Evolutionary conservation across 805 yeast genomes (phyloP).

Genomic region (Hermanozyma aechmeae): DNA sequence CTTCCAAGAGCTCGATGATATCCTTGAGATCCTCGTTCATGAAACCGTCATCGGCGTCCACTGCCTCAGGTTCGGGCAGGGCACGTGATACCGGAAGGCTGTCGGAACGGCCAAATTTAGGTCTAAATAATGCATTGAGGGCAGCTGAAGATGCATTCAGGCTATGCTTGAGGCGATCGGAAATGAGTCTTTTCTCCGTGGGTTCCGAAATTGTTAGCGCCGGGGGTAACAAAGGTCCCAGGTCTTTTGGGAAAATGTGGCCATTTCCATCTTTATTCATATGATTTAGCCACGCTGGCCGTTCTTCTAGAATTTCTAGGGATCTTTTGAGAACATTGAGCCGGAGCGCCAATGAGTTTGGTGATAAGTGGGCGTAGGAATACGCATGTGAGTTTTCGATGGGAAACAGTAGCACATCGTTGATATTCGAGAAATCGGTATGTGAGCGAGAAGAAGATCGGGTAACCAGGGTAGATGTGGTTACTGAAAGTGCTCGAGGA

Average conservation of each 20-base stretch:
- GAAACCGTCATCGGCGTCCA: slow-evolving; percentile 7
- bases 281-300: slow-evolving; percentile 40
- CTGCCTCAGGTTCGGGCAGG: neutral
- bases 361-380: slow-evolving; percentile 75
- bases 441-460: too few relatives aligned
- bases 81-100: slow-evolving; percentile 18
- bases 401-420: slow-evolving; percentile 53
- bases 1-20: slow-evolving; percentile 39
- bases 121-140: slow-evolving; percentile 34
- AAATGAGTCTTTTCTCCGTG: too few relatives aligned
- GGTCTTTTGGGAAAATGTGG: too few relatives aligned
- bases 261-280: slow-evolving; percentile 4
- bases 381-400: slow-evolving; percentile 77
- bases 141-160: slow-evolving; percentile 38
- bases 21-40: slow-evolving; percentile 37
- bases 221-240: too few relatives aligned
- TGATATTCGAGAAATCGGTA: neutral
- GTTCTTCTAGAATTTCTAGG: slow-evolving; percentile 58
- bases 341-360: slow-evolving; percentile 69
- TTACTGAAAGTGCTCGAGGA: too few relatives aligned
- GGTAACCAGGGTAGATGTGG: neutral
- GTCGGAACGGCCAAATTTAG: slow-evolving; percentile 26
- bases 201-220: too few relatives aligned
- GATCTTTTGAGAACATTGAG: slow-evolving; percentile 69
- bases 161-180: slow-evolving; percentile 11